Evolutionary conservation across 2,329 filamentous ascomycete species (phyloP).

Genomic region (Teratosphaeria viscida): DNA sequence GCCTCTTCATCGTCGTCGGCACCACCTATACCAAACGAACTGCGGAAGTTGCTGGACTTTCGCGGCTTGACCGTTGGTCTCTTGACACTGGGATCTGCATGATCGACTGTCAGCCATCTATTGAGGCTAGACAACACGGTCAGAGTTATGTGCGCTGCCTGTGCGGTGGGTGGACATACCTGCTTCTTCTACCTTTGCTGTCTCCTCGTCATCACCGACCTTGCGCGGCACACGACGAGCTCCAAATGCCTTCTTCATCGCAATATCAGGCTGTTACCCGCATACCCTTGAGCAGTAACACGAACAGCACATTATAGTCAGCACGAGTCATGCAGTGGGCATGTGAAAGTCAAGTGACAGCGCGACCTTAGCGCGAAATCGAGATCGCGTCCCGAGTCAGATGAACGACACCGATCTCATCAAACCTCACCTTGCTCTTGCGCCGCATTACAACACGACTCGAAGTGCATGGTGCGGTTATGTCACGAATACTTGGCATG

Average conservation of each 20-base stretch:
- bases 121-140: constrained; percentile 11
- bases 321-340: neutral
- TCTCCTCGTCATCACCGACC: constrained; percentile 60
- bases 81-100: constrained; percentile 41
- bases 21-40: constrained; percentile 62
- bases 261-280: neutral
- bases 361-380: neutral
- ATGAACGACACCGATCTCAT: neutral
- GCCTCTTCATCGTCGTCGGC: constrained; percentile 45
- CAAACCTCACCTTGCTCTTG: neutral
- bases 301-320: neutral
- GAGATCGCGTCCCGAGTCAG: neutral
- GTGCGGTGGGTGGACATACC: constrained; percentile 11
- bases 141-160: constrained; percentile 7
- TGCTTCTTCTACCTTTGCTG: constrained; percentile 1
- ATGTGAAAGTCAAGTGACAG: neutral
- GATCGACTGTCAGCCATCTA: constrained; percentile 29
- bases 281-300: neutral
- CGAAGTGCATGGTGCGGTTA: neutral
- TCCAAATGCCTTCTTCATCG: constrained; percentile 48
- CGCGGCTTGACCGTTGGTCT: constrained; percentile 45
- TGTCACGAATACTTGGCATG: neutral
- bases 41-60: constrained; percentile 63
- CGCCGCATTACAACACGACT: neutral
- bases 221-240: constrained; percentile 61